Conservation (phyloP, 1,284 basidiomycete genomes). For the Dichomitus squalens region DNA sequence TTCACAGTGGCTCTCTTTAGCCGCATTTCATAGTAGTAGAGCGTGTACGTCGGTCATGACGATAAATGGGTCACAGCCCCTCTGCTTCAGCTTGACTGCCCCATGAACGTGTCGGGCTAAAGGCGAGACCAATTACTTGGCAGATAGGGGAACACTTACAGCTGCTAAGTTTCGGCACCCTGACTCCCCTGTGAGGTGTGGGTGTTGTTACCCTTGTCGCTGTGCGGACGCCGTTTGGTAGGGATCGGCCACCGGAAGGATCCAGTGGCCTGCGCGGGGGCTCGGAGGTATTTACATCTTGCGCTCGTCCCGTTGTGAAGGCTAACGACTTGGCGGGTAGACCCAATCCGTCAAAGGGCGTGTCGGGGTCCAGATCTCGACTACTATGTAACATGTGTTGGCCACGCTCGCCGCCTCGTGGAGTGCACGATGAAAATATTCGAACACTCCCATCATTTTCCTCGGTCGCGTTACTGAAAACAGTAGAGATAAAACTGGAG, state of each 20-base stretch:
- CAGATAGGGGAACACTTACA: slow-evolving; percentile 13
- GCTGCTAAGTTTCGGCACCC: slow-evolving; percentile 23
- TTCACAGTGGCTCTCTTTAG: slow-evolving; percentile 13
- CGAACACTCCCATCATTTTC: slow-evolving; percentile 24
- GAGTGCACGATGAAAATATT: slow-evolving; percentile 26
- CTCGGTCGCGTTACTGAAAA: slow-evolving; percentile 16
- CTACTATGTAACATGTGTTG: slow-evolving; percentile 27
- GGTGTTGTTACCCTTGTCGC: slow-evolving; percentile 6
- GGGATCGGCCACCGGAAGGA: slow-evolving; percentile 19
- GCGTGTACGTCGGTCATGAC: slow-evolving; percentile 18
- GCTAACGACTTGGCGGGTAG: slow-evolving; percentile 20
- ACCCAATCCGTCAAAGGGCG: slow-evolving; percentile 21
- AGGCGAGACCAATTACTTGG: not conserved
- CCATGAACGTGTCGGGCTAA: slow-evolving; percentile 12
- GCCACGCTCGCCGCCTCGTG: slow-evolving; percentile 31
- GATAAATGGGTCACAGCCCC: slow-evolving; percentile 14
- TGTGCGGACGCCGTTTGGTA: slow-evolving; percentile 1
- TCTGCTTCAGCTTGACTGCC: slow-evolving; percentile 1
- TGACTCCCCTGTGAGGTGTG: slow-evolving; percentile 16
- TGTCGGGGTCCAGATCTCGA: slow-evolving; percentile 27
- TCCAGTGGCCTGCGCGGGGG: slow-evolving; percentile 16
- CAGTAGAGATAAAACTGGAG: slow-evolving; percentile 21
- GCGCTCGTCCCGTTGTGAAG: slow-evolving; percentile 20
- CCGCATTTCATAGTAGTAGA: slow-evolving; percentile 16
- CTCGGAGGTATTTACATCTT: slow-evolving; percentile 22